Conservation (phyloP, 225 moss, liverwort and hornwort genomes). For the Marchantia polymorpha region DNA sequence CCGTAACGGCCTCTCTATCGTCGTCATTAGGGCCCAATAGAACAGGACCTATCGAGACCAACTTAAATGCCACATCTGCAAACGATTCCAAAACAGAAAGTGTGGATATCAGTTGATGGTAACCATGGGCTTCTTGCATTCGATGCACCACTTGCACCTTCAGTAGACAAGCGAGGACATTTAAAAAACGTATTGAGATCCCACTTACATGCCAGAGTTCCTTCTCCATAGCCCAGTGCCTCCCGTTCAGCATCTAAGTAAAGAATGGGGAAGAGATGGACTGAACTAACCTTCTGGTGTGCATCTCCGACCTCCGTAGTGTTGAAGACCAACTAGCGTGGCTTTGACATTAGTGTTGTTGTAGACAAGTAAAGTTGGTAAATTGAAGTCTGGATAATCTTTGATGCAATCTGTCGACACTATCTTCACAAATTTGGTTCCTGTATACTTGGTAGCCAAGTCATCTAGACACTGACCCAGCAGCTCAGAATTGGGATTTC, state of each 20-base stretch:
- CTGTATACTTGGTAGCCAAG: constrained; percentile 81
- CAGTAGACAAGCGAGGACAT: background rate
- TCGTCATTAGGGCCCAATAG: constrained; percentile 68
- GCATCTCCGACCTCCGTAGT: constrained; percentile 79
- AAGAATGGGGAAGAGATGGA: no score
- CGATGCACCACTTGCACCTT: background rate
- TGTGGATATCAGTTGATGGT: background rate
- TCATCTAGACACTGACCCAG: constrained; percentile 80
- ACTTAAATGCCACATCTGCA: constrained; percentile 84
- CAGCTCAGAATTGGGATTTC: constrained; percentile 72
- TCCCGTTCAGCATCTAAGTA: background rate
- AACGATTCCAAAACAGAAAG: background rate
- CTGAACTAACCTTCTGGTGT: constrained; percentile 68
- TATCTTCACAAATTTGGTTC: constrained; percentile 98
- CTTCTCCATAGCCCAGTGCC: background rate
- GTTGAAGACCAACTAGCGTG: constrained; percentile 82
- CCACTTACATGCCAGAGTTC: background rate
- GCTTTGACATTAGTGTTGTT: constrained; percentile 91
- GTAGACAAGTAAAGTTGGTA: constrained; percentile 90
- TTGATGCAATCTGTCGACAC: constrained; percentile 97
- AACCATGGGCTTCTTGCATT: background rate
- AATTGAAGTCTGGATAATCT: constrained; percentile 86
- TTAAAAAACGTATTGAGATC: background rate
- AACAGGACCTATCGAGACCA: constrained; percentile 86
- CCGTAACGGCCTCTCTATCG: constrained; percentile 53